Base-by-base conservation (phyloP, 2,329 filamentous ascomycete species). In the Stachybotrys chlorohalonatus region DNA sequence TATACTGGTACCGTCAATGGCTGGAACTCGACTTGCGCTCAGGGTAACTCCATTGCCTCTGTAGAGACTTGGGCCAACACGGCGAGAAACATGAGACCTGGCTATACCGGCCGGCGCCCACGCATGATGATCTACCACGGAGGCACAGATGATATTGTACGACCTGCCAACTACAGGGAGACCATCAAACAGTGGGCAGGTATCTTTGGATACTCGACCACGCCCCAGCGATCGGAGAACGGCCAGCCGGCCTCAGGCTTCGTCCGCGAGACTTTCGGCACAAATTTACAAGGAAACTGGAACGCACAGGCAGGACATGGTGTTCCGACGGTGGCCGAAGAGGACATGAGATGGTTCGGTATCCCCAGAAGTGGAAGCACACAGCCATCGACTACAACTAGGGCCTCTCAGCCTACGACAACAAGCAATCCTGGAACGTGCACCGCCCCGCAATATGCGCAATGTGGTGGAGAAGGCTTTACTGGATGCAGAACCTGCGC, bases 71-170 rank as follows among this genome's bases (percentile, higher is more conserved):
- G 79, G 79, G 75, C 75, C 11, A 68, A 73, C 56, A 67, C 73
- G 30, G 78, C 74, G 11, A 64, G 68, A 31, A 67, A 67, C 54
- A 73, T 74, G 73, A 76, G 80, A 59, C 75, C 77, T 0, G 75
- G 72, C 6, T 82, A 81, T 61, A 68, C 66, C 15, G 79, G 79
- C 3, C 54, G 71, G 0, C 70, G 78, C 2, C 80, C 81, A 2
- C 74, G 72, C 54, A 79, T 84, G 74, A 77, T 81, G 63, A 74
- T 83, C 62, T 83, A 77, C 69, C 81, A 84, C 62, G 81, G 81
- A 47, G 75, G 73, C 45, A 66, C 64, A 3, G 81, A 84, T 62
- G 66, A 65, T 11, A 80, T 74, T 1, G 69, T 84, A 9, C 69
- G 71, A 52, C 75, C 75, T 15, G 72, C 74, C 60, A 83, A 83